phyloP scores from a whole-genome alignment of 2,329 filamentous ascomycete species.

The Cadophora malorum region DNA sequence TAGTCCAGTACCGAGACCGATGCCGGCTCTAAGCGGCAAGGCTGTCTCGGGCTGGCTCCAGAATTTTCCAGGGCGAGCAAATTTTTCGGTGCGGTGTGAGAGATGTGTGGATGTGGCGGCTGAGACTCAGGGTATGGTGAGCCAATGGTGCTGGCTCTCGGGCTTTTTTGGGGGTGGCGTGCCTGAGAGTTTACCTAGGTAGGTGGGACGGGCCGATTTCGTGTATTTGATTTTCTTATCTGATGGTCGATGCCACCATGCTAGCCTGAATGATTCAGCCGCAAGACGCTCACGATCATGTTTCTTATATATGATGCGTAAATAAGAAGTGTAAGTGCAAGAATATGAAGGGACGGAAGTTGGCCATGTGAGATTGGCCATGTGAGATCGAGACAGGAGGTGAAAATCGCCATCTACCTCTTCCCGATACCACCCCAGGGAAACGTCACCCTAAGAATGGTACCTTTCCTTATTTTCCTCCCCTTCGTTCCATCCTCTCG shows the following conservation, averaged over 20 bases:
- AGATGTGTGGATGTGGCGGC: not conserved
- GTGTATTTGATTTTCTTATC: too few species aligned
- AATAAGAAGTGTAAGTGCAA: too few species aligned
- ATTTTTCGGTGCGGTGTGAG: not conserved
- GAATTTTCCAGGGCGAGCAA: not conserved
- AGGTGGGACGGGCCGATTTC: conserved; percentile 1
- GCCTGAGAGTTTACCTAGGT: too few species aligned
- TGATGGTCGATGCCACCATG: too few species aligned
- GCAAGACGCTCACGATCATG: too few species aligned
- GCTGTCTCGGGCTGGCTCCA: not conserved
- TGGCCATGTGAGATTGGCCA: too few species aligned
- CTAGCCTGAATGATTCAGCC: not conserved
- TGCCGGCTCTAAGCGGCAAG: not conserved
- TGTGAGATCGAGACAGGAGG: not conserved
- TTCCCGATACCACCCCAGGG: not conserved
- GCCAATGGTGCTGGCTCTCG: not conserved
- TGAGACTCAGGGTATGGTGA: not conserved
- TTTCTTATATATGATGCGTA: too few species aligned
- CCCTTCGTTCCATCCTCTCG: too few species aligned
- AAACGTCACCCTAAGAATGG: not conserved
- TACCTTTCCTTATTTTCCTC: too few species aligned
- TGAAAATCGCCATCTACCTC: not conserved
- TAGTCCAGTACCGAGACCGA: not conserved
- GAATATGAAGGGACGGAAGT: too few species aligned
- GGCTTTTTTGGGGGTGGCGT: too few species aligned